These are phyloP conservation scores for Cubamyces sp. DNA, from an alignment of 768 basidiomycete genomes.

Conservation along the genomic window DNA sequence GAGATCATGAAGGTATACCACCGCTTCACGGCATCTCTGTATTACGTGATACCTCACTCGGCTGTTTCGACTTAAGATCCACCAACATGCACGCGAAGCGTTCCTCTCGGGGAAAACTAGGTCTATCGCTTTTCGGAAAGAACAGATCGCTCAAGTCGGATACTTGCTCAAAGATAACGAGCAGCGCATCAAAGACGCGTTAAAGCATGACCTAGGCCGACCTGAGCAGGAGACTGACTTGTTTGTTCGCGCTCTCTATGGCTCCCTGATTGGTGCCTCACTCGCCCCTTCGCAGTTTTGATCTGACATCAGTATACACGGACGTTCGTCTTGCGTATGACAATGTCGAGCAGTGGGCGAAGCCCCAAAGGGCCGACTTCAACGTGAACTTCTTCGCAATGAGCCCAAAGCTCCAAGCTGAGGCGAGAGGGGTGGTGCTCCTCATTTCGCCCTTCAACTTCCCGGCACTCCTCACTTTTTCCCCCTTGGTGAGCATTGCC, in stretches of 20 bases:
- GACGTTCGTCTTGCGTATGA: constrained; percentile 60
- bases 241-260: constrained; percentile 34
- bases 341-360: constrained; percentile 76
- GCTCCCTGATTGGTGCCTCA: not conserved
- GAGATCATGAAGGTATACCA: not conserved
- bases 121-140: constrained; percentile 67
- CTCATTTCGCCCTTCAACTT: constrained; percentile 80
- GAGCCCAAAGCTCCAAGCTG: constrained; percentile 68
- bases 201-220: constrained; percentile 66
- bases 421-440: constrained; percentile 75
- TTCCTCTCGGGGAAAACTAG: constrained; percentile 70
- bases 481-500: constrained; percentile 53
- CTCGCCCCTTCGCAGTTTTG: constrained; percentile 49
- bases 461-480: constrained; percentile 60
- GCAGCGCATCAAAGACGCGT: constrained; percentile 58
- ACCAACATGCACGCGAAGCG: constrained; percentile 53
- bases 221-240: constrained; percentile 62
- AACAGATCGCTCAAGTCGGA: constrained; percentile 74
- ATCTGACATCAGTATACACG: constrained; percentile 54
- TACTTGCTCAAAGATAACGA: constrained; percentile 77
- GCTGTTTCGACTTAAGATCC: constrained; percentile 46
- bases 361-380: constrained; percentile 61
- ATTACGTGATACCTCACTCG: not conserved
- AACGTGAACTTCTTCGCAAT: constrained; percentile 59
- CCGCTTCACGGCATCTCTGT: not conserved